Evolutionary conservation across 106 monocot genomes (phyloP), one percentile per base, ranked within the genome.

Genomic region (Amphibolis antarctica): DNA sequence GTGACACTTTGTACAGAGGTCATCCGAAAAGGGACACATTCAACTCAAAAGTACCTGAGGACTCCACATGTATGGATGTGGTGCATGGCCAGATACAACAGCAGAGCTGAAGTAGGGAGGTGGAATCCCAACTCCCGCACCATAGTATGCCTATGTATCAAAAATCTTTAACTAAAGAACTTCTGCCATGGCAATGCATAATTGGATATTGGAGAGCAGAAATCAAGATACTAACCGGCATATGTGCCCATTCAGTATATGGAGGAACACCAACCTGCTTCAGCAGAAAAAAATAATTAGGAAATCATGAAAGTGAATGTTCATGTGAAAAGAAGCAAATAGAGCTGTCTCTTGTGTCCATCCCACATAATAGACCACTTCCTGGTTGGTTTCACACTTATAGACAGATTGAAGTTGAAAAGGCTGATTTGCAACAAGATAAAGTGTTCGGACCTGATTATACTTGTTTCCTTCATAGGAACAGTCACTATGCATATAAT

Each of bases 31-130:
- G 20, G 5, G 55, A 55, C 22, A 26, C 22, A 55, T 24, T 5
- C 18, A 51, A 45, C 25, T 25, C 36, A 36, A 5, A 65, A 28
- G 17, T 61, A 74, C 74, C 74, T 67, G 74, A 52, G 67, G 67
- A 42, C 65, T 55, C 74, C 74, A 74, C 66, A 74, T 60, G 43
- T 67, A 74, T 25, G 67, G 67, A 44, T 74, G 74, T 66, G 74
- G 47, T 53, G 74, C 59, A 67, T 62, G 74, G 61, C 60, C 67
- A 52, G 59, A 25, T n/a, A 61, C 27, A 10, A 74, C 67, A 11
- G 60, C 67, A 53, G 67, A 36, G 49, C 26, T 61, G 61, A 67
- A 74, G 53, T 74, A 74, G 42, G 58, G 64, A 52, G 73, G 47
- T 19, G 73, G 67, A 23, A 74, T 44, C 3, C 60, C 50, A 42